Base-by-base conservation (phyloP, 176 grass and related monocot species). In the Paspalum vaginatum region DNA sequence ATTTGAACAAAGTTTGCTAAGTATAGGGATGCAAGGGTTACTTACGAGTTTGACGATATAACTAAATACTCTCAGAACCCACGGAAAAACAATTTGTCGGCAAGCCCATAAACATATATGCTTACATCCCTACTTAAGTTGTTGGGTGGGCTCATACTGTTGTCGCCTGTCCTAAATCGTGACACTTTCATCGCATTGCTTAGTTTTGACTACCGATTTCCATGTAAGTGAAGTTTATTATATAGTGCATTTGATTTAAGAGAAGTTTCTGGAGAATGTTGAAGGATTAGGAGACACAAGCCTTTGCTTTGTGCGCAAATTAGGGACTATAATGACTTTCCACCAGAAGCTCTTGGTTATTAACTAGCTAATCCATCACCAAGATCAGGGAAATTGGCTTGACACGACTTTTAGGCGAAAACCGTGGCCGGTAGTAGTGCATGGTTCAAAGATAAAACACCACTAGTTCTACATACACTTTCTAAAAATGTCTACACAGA, bases 221-320 rank as follows among this genome's bases (percentile, higher is more conserved):
- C 25, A 13, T 57, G 16, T 14, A 4, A 11, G 7, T 22, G 5
- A 7, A 21, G 75, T 46, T 46, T n/a, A n/a, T n/a, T n/a, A n/a
- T n/a, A n/a, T n/a, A n/a, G n/a, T n/a, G n/a, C n/a, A n/a, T n/a
- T n/a, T 78, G 7, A 7, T 60, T 50, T 51, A 18, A 46, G 48
- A 55, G 37, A 25, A 72, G 26, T 69, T 67, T 43, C 7, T 69
- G 65, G 90, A 62, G 64, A 45, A 38, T 91, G 92, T 82, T 83
- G 54, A 71, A 50, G 65, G 70, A 84, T 10, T 48, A 87, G 77
- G 86, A 72, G 76, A 87, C 86, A 87, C 9, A 11, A 8, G 50
- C 55, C 71, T 61, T 91, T 79, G 84, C 69, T 82, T 87, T 85
- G 11, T 71, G 75, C 78, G 16, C 50, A 76, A 88, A 82, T 86